These are phyloP conservation scores for Bacidia gigantensis DNA, from an alignment of 495 filamentous ascomycete genomes.

Conservation along the genomic window DNA sequence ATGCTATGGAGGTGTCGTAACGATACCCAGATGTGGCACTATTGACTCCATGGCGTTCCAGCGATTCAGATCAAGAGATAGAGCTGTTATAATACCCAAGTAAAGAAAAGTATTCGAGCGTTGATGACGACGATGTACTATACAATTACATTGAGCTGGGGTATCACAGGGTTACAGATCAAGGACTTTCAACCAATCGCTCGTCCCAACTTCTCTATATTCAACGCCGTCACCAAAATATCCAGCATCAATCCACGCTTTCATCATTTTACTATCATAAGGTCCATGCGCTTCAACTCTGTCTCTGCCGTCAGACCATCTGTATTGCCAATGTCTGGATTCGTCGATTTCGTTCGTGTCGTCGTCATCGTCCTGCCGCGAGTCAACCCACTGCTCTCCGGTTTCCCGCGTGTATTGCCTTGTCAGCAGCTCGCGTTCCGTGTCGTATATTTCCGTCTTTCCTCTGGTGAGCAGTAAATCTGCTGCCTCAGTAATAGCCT, in stretches of 20 bases:
- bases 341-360: slow-evolving; percentile 15
- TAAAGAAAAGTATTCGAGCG: neutral
- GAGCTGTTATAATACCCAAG: slow-evolving; percentile 12
- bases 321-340: slow-evolving; percentile 69
- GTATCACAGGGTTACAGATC: slow-evolving; percentile 33
- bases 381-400: slow-evolving; percentile 82
- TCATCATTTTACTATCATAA: slow-evolving; percentile 74
- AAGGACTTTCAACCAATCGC: slow-evolving; percentile 47
- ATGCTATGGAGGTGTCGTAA: slow-evolving; percentile 69
- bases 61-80: neutral
- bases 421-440: slow-evolving; percentile 69
- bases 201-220: slow-evolving; percentile 42
- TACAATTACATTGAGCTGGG: neutral
- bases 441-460: slow-evolving; percentile 78
- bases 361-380: slow-evolving; percentile 19
- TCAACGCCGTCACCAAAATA: slow-evolving; percentile 93
- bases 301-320: slow-evolving; percentile 84
- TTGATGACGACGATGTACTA: neutral
- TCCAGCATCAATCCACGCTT: slow-evolving; percentile 73
- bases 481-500: slow-evolving; percentile 75
- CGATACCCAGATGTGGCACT: neutral
- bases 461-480: slow-evolving; percentile 71
- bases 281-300: slow-evolving; percentile 68
- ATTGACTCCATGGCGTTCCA: too few species aligned
- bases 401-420: slow-evolving; percentile 77